Percentiles rank a stretch among this genome's conserved stretches.
phyloP scores from a whole-genome alignment of 2,329 filamentous ascomycete genomes.

The Falciphora oryzae region DNA sequence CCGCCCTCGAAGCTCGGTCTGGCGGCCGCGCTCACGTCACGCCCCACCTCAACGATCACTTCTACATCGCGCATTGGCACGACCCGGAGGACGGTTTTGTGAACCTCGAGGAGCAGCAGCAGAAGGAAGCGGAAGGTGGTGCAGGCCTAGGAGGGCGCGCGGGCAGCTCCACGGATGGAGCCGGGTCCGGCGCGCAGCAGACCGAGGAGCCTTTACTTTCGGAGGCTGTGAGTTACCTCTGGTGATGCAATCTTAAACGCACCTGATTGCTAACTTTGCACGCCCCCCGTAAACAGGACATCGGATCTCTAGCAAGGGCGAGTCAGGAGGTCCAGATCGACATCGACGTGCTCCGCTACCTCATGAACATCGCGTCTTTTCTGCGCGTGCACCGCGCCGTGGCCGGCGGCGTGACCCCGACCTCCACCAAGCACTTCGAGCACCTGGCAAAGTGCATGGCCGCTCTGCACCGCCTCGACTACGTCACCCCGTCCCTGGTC shows the following conservation, averaged over 20 bases:
- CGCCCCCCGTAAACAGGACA: slow-evolving; percentile 27
- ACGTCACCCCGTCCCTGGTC: slow-evolving; percentile 78
- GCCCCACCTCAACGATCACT: slow-evolving; percentile 67
- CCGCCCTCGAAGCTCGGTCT: slow-evolving; percentile 52
- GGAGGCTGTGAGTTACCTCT: slow-evolving; percentile 32
- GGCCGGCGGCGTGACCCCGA: slow-evolving; percentile 67
- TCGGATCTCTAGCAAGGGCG: slow-evolving; percentile 55
- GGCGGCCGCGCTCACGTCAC: slow-evolving; percentile 44
- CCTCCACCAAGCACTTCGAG: slow-evolving; percentile 72
- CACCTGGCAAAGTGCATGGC: slow-evolving; percentile 67
- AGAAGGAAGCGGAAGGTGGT: slow-evolving; percentile 22
- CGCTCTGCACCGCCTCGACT: slow-evolving; percentile 73
- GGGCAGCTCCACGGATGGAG: too few species aligned
- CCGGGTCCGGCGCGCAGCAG: slow-evolving; percentile 9
- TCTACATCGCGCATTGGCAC: slow-evolving; percentile 87
- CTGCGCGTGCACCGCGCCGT: slow-evolving; percentile 84
- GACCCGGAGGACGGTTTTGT: slow-evolving; percentile 64
- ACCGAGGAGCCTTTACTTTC: slow-evolving; percentile 31
- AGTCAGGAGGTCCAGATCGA: slow-evolving; percentile 57
- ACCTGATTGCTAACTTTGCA: background rate
- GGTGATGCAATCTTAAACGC: too few species aligned
- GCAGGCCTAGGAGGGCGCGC: slow-evolving; percentile 20
- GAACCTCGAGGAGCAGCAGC: slow-evolving; percentile 58
- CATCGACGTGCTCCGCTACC: slow-evolving; percentile 75
- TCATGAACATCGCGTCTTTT: slow-evolving; percentile 83